Evolutionary conservation across 1,139 yeast species (phyloP), one percentile per base, ranked within the genome.

Genomic region (Blastobotrys illinoisensis): DNA sequence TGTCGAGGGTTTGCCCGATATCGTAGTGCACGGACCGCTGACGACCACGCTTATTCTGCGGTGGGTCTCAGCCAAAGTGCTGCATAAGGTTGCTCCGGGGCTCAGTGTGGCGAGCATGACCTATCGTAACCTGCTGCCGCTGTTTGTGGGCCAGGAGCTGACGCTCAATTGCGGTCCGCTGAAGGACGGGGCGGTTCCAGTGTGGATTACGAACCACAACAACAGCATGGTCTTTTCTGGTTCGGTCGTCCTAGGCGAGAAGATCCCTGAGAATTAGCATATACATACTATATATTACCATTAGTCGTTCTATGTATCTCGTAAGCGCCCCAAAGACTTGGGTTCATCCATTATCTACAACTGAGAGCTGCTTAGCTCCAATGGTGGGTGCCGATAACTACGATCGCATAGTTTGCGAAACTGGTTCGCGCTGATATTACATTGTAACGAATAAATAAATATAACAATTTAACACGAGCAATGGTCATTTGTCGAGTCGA

Each of bases 1-100:
- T 0, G 64, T 65, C 1, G 98, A 93, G 64, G 77, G 80, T 0
- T 79, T 88, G 50, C 82, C 85, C 0, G 75, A 75, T 44, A 67
- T 83, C 0, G 72, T 93, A 0, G 85, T 86, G 0, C 97, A 88
- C 48, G 99, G 97, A 0, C 97, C 98, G 0, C 73, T 90, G 51
- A 74, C 86, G 59, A 79, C 87, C 1, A 82, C 86, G 1, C 60
- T 87, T 47, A 60, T 81, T 16, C 66, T 87, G 47, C 78, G 79
- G 55, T 84, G 81, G 79, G 74, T 79, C 60, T 65, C 61, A 13
- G 52, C 56, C 4, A 44, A 56, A 2, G 51, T 57, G 32, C 50
- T 61, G 21, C 24, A 52, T 28, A 13, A 28, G n/a, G 28, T 54
- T 16, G 50, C 51, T 23, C 50, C 55, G 24, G 50, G 53, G 20